Evolutionary conservation across 2,329 filamentous ascomycete genomes (phyloP), one percentile per base, ranked within the genome.

Genomic region (Epichloe sp.): DNA sequence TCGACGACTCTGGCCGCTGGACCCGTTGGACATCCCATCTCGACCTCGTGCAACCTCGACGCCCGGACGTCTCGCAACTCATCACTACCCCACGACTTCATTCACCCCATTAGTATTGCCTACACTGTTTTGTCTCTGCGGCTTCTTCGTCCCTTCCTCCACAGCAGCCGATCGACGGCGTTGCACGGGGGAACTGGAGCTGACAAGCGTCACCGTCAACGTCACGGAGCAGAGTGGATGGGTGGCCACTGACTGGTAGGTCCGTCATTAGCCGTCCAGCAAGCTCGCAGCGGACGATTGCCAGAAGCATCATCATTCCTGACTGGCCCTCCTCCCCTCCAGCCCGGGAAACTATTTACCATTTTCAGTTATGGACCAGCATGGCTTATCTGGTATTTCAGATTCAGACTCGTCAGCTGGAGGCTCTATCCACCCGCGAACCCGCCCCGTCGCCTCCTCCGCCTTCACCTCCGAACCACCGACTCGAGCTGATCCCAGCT

Each of bases 131-230:
- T 12, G 5, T 46, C 17, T 11, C 11, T 10, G 17, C 26, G 11
- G 8, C 14, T 21, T 8, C 31, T 17, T 14, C 4, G 12, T 6
- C 34, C 10, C 11, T 3, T n/a, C 1, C 3, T 10, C 3, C 46
- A 17, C 46, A 40, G 35, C 12, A 15, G 34, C 31, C 34, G 10
- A 21, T 34, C n/a, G 2, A 36, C 17, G 19, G 35, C 14, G 35
- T 19, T 40, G 46, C 35, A 17, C 46, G 35, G 19, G 38, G 38
- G 6, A 11, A 43, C 38, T 8, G 21, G 38, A 48, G 46, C 46
- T 48, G 46, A 12, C 34, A 12, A 10, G 31, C 31, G 72, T 81
- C 1, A 73, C 78, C 50, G 85, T 86, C 59, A 75, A 79, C 62
- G 85, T 79, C 14, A 40, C 44, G 26, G 37, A 47, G 36, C 21